phyloP scores from a whole-genome alignment of 257 asterid species.

The Gynochthodes officinalis region DNA sequence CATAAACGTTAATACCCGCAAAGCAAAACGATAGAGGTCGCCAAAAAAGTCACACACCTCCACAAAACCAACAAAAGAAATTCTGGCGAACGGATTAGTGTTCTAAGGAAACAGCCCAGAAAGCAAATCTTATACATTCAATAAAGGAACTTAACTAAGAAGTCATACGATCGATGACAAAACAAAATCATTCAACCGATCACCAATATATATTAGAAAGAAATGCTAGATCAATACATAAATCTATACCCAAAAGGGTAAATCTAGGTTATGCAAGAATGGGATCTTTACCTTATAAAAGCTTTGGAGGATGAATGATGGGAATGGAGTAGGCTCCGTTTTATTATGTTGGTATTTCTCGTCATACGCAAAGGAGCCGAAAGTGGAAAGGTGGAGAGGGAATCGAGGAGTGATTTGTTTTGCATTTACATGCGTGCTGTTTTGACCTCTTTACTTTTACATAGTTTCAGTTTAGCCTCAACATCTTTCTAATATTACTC shows the following conservation, averaged over 20 bases:
- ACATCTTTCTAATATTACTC: too few species aligned
- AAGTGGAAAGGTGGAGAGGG: slow-evolving; percentile 19
- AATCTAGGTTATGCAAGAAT: not conserved
- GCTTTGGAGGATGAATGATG: too few species aligned
- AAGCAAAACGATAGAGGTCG: not conserved
- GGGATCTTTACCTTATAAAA: not conserved
- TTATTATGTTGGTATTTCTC: too few species aligned
- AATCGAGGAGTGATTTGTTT: slow-evolving; percentile 13
- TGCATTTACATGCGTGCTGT: not conserved
- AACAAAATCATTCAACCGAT: not conserved
- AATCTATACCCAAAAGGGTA: not conserved
- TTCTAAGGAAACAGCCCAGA: too few species aligned
- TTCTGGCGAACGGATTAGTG: too few species aligned
- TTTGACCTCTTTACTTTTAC: not conserved
- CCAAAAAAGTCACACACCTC: too few species aligned
- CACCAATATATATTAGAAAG: not conserved
- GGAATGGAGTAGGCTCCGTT: too few species aligned
- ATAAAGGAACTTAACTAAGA: not conserved
- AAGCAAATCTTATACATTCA: too few species aligned
- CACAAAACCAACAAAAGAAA: too few species aligned
- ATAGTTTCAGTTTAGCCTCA: not conserved
- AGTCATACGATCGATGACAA: not conserved
- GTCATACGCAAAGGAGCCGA: slow-evolving; percentile 10
- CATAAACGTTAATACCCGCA: not conserved
- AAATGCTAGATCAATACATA: not conserved